Conservation (phyloP, 1,139 yeast species). For the Candida pseudoviswanathii region DNA sequence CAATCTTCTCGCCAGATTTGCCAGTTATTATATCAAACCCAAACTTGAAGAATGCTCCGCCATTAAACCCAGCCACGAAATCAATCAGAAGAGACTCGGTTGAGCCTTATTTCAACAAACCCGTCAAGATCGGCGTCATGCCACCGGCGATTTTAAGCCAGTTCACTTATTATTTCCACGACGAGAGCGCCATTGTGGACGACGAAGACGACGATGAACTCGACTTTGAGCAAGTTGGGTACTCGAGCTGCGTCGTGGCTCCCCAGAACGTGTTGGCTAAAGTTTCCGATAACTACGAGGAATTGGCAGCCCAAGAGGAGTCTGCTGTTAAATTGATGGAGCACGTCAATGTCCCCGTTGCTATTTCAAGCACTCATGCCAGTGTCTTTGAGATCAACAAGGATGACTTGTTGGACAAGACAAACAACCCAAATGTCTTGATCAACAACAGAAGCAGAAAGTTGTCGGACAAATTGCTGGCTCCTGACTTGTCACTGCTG, state of each 20-base stretch:
- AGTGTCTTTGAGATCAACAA: conserved; percentile 7
- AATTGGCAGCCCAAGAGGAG: conserved; percentile 4
- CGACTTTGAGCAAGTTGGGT: neutral
- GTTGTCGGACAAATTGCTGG: conserved; percentile 13
- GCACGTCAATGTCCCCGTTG: conserved; percentile 2
- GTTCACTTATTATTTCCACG: conserved; percentile 10
- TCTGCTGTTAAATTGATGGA: conserved; percentile 7
- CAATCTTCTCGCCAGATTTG: conserved; percentile 11
- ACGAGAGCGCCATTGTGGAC: conserved; percentile 16
- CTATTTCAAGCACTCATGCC: neutral
- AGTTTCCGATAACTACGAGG: conserved; percentile 14
- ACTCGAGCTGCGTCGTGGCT: conserved; percentile 5
- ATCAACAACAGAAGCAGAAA: conserved; percentile 13
- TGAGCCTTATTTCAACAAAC: conserved; percentile 14
- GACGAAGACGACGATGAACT: conserved; percentile 19
- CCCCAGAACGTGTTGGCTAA: conserved; percentile 9
- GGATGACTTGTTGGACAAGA: conserved; percentile 10
- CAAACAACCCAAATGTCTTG: conserved; percentile 16
- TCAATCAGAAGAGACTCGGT: conserved; percentile 9
- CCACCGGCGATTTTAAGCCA: conserved; percentile 12
- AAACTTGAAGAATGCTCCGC: conserved; percentile 9
- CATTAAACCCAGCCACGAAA: neutral
- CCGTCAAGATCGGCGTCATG: conserved; percentile 8
- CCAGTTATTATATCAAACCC: conserved; percentile 8
- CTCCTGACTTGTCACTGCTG: conserved; percentile 10